A percentile compares a stretch with the other conserved stretches of the same genome.
phyloP scores from a whole-genome alignment of 2,329 filamentous ascomycete genomes.

The Paracorniculantispora psalliotae region DNA sequence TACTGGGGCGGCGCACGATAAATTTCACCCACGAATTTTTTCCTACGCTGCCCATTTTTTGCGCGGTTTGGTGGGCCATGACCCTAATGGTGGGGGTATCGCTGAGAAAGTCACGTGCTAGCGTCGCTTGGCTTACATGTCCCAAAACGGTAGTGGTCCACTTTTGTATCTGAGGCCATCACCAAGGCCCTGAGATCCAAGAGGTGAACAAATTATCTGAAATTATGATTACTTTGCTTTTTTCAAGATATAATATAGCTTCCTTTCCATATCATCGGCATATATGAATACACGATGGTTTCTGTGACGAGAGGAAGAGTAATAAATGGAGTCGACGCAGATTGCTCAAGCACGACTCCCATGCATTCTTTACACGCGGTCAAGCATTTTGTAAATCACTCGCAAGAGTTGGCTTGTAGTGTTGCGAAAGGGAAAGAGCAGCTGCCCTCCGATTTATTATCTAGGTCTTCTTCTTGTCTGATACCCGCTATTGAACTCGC shows the following conservation, averaged over 20 bases:
- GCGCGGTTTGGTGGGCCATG: slow-evolving; percentile 34
- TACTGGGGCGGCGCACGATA: slow-evolving; percentile 26
- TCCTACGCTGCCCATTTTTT: slow-evolving; percentile 9
- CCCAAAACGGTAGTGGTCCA: background rate
- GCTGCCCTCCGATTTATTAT: slow-evolving; percentile 4
- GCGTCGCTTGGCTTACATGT: background rate
- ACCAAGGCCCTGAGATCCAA: too few relatives aligned
- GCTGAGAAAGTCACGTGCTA: background rate
- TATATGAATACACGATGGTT: background rate
- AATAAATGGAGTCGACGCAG: background rate
- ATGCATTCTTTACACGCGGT: background rate
- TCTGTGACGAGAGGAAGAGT: background rate
- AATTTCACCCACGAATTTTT: slow-evolving; percentile 24
- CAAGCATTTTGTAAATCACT: background rate
- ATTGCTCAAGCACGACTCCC: background rate
- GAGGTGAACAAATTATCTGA: too few relatives aligned
- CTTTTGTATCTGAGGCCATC: background rate
- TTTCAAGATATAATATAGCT: too few relatives aligned
- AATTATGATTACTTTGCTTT: too few relatives aligned
- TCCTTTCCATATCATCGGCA: background rate
- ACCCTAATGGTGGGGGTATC: slow-evolving; percentile 31
- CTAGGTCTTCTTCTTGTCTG: slow-evolving; percentile 4
- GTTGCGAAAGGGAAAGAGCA: slow-evolving; percentile 2
- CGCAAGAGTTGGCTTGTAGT: background rate
- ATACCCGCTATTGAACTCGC: background rate